phyloP scores from a whole-genome alignment of 2,329 filamentous ascomycete species.

The Pseudogymnoascus sp. region DNA sequence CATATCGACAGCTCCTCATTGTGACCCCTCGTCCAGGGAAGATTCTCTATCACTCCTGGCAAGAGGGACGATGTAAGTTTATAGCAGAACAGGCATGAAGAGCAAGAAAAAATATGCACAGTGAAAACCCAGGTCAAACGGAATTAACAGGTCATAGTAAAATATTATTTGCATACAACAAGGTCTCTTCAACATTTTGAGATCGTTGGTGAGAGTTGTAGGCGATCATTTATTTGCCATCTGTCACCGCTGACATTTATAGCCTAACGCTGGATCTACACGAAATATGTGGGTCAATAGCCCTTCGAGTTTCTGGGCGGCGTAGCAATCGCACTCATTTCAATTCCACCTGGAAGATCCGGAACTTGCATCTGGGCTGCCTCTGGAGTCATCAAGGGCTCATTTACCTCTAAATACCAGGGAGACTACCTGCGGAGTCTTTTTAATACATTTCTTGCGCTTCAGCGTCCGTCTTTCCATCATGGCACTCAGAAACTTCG shows the following conservation, averaged over 20 bases:
- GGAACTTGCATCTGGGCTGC: not conserved
- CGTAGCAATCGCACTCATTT: not conserved
- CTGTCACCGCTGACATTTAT: not conserved
- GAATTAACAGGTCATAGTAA: not conserved
- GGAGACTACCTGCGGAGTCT: not conserved
- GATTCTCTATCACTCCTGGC: not conserved
- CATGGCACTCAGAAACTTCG: conserved; percentile 46
- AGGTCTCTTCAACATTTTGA: not conserved
- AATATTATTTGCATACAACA: not conserved
- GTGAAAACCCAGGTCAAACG: not conserved
- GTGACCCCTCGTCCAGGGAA: not conserved
- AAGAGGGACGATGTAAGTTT: not conserved
- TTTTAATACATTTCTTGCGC: not conserved
- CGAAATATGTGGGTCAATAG: not conserved
- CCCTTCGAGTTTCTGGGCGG: conserved; percentile 8
- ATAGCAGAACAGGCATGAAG: not conserved
- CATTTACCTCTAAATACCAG: not conserved
- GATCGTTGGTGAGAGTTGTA: not conserved
- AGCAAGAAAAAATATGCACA: not conserved
- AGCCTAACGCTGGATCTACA: not conserved
- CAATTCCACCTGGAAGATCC: not conserved
- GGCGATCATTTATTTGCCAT: not conserved
- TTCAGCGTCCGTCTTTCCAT: conserved; percentile 4
- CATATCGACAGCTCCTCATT: conserved; percentile 3
- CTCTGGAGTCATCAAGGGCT: not conserved